Conservation (phyloP, 208 protist genomes). For the Angomonas desouzai region DNA sequence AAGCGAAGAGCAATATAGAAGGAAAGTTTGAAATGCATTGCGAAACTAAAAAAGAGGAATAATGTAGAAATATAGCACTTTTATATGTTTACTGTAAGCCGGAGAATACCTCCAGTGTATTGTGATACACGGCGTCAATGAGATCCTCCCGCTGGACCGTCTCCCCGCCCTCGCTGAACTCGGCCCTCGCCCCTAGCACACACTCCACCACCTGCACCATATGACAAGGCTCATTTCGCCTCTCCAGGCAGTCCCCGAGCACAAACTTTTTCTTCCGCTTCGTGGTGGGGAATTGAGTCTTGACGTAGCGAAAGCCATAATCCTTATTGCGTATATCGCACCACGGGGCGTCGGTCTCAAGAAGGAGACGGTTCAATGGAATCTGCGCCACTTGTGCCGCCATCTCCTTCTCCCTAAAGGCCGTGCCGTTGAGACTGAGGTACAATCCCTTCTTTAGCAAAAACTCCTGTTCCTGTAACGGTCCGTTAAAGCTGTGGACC, state of each 20-base stretch:
- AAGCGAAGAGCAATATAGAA: background rate
- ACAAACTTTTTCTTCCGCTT: conserved; percentile 49
- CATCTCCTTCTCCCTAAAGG: conserved; percentile 79
- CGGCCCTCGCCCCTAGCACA: conserved; percentile 31
- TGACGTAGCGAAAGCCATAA: conserved; percentile 67
- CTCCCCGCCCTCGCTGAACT: background rate
- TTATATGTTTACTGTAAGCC: background rate
- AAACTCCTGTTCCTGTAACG: conserved; percentile 66
- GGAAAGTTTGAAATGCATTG: background rate
- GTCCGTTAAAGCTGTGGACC: conserved; percentile 95
- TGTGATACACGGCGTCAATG: background rate
- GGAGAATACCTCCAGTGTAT: background rate
- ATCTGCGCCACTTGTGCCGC: conserved; percentile 71
- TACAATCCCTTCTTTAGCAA: conserved; percentile 79
- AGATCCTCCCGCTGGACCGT: background rate
- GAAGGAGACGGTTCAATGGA: conserved; percentile 79
- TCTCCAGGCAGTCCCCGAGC: conserved; percentile 63
- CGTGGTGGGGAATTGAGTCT: conserved; percentile 29
- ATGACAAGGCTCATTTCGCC: conserved; percentile 91
- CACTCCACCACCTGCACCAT: conserved; percentile 75
- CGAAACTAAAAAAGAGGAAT: background rate
- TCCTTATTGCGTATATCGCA: conserved; percentile 91
- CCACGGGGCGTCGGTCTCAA: conserved; percentile 95
- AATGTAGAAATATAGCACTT: background rate
- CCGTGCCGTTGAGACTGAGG: conserved; percentile 91